A percentile compares a stretch with the other conserved stretches of the same genome.
Conservation (phyloP, 2,329 filamentous ascomycete species). For the Macrophomina phaseolina region DNA sequence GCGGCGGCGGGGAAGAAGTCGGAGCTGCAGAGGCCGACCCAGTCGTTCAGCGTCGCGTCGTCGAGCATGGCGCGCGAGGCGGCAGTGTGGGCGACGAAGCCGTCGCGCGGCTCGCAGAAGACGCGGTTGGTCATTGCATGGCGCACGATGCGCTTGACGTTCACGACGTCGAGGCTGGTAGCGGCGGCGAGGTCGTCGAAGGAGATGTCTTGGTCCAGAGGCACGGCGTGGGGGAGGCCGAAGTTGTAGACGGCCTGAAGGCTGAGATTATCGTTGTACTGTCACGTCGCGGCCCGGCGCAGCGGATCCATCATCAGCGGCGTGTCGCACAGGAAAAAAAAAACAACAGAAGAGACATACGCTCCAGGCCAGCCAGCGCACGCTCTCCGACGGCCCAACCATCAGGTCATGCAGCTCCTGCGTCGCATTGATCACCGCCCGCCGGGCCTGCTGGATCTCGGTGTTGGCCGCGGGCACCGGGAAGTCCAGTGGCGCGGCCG, state of each 20-base stretch:
- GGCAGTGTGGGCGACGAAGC: slow-evolving; percentile 49
- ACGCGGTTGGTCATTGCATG: slow-evolving; percentile 49
- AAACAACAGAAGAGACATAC: slow-evolving; percentile 27
- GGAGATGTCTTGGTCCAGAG: slow-evolving; percentile 27
- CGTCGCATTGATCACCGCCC: slow-evolving; percentile 32
- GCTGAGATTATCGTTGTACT: slow-evolving; percentile 31
- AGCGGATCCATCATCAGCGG: neutral
- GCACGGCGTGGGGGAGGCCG: slow-evolving; percentile 29
- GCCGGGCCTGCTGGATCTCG: slow-evolving; percentile 31
- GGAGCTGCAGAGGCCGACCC: slow-evolving; percentile 28
- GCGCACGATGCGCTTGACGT: slow-evolving; percentile 46
- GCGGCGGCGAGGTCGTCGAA: slow-evolving; percentile 25
- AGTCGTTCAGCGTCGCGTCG: slow-evolving; percentile 30
- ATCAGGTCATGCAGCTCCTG: slow-evolving; percentile 33
- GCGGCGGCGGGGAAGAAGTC: slow-evolving; percentile 31
- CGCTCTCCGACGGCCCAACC: slow-evolving; percentile 31
- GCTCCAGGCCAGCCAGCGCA: slow-evolving; percentile 33
- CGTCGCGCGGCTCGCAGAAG: slow-evolving; percentile 48
- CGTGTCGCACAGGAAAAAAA: slow-evolving; percentile 24
- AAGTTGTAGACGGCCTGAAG: slow-evolving; percentile 31
- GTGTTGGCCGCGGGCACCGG: slow-evolving; percentile 28
- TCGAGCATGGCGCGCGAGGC: slow-evolving; percentile 30
- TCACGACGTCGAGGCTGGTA: slow-evolving; percentile 25
- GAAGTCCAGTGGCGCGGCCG: slow-evolving; percentile 30
- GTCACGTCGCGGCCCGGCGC: neutral